Conservation (phyloP, 805 yeast genomes). For the Ogataea pini region DNA sequence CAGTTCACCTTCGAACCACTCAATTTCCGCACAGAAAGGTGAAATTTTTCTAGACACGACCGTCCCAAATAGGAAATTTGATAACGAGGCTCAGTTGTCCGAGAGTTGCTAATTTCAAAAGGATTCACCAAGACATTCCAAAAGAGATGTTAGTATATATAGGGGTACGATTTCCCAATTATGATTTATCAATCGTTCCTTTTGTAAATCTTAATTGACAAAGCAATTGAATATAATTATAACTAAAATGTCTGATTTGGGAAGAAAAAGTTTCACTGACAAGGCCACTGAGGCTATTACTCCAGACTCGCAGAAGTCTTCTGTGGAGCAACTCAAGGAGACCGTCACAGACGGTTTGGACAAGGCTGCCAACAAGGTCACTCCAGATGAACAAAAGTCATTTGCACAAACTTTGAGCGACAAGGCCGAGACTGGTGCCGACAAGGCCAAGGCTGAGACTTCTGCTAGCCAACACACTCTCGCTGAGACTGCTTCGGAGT, state of each 20-base stretch:
- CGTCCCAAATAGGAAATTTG: neutral
- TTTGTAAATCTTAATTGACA: neutral
- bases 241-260: slow-evolving; percentile 31
- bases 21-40: no score
- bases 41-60: no score
- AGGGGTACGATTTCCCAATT: neutral
- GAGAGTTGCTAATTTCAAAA: slow-evolving; percentile 8
- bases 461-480: slow-evolving; percentile 28
- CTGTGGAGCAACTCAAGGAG: slow-evolving; percentile 72
- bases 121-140: neutral
- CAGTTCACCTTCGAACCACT: no score
- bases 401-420: slow-evolving; percentile 59
- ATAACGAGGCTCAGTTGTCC: neutral
- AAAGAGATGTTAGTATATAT: slow-evolving; percentile 6
- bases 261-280: slow-evolving; percentile 76
- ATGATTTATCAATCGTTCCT: neutral
- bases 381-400: slow-evolving; percentile 72
- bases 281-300: slow-evolving; percentile 67
- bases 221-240: neutral
- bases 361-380: slow-evolving; percentile 55
- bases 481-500: slow-evolving; percentile 46
- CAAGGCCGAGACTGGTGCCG: slow-evolving; percentile 44
- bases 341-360: slow-evolving; percentile 65
- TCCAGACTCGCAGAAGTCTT: slow-evolving; percentile 72
- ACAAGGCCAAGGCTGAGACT: slow-evolving; percentile 40